Evolutionary conservation across 129 eudicot genomes (phyloP).

Genomic region (Flaveria sonorensis): DNA sequence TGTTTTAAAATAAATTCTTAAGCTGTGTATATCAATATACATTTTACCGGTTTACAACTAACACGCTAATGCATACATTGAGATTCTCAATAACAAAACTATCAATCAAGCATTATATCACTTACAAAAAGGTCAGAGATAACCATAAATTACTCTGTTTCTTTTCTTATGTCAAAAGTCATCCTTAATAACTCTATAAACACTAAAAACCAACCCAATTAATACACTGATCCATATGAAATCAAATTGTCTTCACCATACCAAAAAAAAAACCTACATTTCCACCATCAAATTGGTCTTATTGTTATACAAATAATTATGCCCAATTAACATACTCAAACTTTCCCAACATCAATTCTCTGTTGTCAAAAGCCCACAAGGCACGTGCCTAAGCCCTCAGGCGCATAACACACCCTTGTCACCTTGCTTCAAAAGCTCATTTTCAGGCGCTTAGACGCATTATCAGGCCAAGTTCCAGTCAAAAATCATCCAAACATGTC

Average conservation of each 20-base stretch:
- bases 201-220: background rate
- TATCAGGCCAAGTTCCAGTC: no score
- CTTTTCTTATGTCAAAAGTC: background rate
- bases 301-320: background rate
- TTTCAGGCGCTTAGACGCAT: no score
- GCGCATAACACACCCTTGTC: no score
- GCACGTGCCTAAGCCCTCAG: no score
- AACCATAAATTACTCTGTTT: constrained; percentile 8
- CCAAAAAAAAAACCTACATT: no score
- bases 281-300: background rate
- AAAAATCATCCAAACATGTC: no score
- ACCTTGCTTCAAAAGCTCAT: no score
- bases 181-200: background rate
- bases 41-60: background rate
- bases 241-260: background rate
- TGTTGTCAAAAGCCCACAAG: no score
- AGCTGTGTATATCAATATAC: background rate
- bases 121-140: constrained; percentile 19
- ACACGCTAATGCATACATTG: background rate
- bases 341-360: background rate
- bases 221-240: background rate
- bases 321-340: background rate
- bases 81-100: background rate
- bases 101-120: background rate
- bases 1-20: no score